Base-by-base conservation (phyloP, 1,284 basidiomycete species). In the Boletus subluridellus region DNA sequence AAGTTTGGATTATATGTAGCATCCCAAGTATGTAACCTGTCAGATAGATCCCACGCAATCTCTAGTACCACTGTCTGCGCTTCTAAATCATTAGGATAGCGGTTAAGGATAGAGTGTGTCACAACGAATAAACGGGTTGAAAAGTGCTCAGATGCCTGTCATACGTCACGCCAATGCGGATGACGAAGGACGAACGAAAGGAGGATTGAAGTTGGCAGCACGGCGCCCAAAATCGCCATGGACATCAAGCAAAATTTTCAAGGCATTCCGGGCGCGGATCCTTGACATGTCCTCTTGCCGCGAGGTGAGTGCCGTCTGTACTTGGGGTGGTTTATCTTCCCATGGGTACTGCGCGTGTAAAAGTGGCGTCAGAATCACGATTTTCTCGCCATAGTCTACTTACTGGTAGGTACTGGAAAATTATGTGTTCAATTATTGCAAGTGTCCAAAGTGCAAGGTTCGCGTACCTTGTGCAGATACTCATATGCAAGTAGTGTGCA, bases 401-500 rank as follows among this genome's bases (percentile, higher is more conserved):
- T 73, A 91, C 89, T 34, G 92, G 93, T 71, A 89, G 74, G 66
- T 80, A 77, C 85, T 87, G 60, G 24, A 55, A 49, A 39, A 46
- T 11, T 14, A 11, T 47, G 39, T 24, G n/a, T 48, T 60, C 32
- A 53, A 17, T 55, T 30, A 49, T n/a, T 28, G 7, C 6, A 24
- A 24, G 8, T 26, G 6, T 41, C 11, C 24, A 10, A 26, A 11
- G 12, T 49, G 30, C 28, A 12, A 26, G 21, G 47, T 38, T 59
- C 30, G 56, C 76, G 61, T 69, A 85, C 84, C 79, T 88, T 86
- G 67, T 91, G 83, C 62, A 92, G 76, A 71, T 89, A 85, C 72
- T 94, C 92, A 76, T 94, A 94, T 39, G 86, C 89, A 61, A 97
- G 87, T 32, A 99, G 80, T 26, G 96, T 99, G 66, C 95, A 97